Base-by-base conservation (phyloP, 352 stramenopile species). In the Bremia lactucae region DNA sequence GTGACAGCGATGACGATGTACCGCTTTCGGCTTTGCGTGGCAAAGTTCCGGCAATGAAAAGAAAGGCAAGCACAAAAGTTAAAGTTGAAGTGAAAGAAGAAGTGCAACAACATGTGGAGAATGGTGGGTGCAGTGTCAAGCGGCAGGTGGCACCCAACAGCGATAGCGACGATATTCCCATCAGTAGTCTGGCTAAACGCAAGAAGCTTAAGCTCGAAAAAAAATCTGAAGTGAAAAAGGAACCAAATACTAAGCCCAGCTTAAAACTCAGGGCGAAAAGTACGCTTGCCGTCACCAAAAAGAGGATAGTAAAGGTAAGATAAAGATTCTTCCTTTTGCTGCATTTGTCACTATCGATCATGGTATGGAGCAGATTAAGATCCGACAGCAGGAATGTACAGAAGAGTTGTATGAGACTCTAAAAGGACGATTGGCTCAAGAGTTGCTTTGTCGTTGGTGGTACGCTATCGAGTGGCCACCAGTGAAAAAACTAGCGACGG, bases 371-470 rank as follows among this genome's bases (percentile, higher is more conserved):
- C 25, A 80, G 65, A 87, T 89, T 61, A 84, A 82, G 46, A 86
- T 82, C 44, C 83, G 84, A 31, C 79, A 92, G 51, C 76, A 92
- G 41, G 79, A 87, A 49, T 86, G 69, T 50, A 83, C 79, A 18
- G 79, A 92, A 45, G 61, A 85, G 37, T 58, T 92, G 15, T 92
- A 92, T 40, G 52, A 81, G 36, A 73, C 79, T 36, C 59, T 87
- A 13, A 92, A 92, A 55, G 79, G 79, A 0, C 61, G 59, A 33
- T 36, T 92, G 8, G 73, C 65, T 9, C 79, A 92, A 48, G 71
- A 89, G 49, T 49, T 92, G 36, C 49, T 92, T 31, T 92, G 79
- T 56, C 72, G 79, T 15, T 92, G 79, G 79, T 92, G 79, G 79
- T 92, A 92, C 36, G 79, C 75, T 6, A 58, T 92, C 19, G 62